Percentiles rank a stretch among this genome's conserved stretches.
phyloP scores from a whole-genome alignment of 768 basidiomycete genomes.

The Baorangia bicolor region DNA sequence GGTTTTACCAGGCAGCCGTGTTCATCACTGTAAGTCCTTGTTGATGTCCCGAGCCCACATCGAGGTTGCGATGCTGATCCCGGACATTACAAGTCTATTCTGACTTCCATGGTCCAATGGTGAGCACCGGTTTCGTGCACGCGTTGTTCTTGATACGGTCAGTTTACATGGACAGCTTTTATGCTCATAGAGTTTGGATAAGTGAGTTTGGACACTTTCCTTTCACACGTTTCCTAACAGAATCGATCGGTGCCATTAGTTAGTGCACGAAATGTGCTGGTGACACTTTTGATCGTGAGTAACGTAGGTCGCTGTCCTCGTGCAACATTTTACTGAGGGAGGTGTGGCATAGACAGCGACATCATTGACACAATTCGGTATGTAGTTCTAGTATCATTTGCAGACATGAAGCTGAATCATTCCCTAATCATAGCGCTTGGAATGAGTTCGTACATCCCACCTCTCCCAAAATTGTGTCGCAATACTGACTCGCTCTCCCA shows the following conservation, averaged over 20 bases:
- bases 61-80: not conserved
- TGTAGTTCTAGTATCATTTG: not conserved
- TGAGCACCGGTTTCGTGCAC: not conserved
- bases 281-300: slow-evolving; percentile 12
- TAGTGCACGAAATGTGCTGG: not conserved
- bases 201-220: not conserved
- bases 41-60: too few relatives aligned
- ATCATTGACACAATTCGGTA: slow-evolving; percentile 5
- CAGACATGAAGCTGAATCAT: not conserved
- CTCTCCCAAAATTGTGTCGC: not conserved
- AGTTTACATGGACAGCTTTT: slow-evolving; percentile 5
- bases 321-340: not conserved
- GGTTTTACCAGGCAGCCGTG: not conserved
- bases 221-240: not conserved
- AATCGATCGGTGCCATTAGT: not conserved
- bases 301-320: not conserved
- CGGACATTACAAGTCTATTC: not conserved
- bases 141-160: not conserved
- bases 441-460: not conserved
- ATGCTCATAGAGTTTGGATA: slow-evolving; percentile 15
- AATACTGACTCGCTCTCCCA: not conserved
- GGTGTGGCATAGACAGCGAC: not conserved
- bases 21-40: not conserved
- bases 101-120: slow-evolving; percentile 13
- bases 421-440: not conserved